A percentile compares a stretch with the other conserved stretches of the same genome.
phyloP scores from a whole-genome alignment of 768 basidiomycete genomes.

The Hericium rajendrae region DNA sequence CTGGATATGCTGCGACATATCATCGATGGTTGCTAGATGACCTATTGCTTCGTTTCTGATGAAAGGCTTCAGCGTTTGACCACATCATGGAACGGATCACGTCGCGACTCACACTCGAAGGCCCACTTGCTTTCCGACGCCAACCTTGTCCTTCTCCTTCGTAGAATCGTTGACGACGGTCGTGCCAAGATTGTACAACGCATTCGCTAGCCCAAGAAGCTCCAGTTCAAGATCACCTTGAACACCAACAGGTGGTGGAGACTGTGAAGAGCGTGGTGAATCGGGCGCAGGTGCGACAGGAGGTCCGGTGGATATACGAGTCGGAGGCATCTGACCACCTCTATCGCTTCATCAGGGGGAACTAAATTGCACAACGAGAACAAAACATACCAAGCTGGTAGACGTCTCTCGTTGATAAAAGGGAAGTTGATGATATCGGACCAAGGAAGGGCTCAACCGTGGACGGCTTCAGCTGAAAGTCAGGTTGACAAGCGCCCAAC shows the following conservation, averaged over 20 bases:
- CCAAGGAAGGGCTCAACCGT: too few species aligned
- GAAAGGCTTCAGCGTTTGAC: not conserved
- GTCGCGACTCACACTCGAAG: conserved; percentile 48
- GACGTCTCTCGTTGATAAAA: too few species aligned
- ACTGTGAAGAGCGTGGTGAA: conserved; percentile 63
- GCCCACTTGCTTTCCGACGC: conserved; percentile 65
- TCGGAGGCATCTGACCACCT: not conserved
- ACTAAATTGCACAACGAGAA: too few species aligned
- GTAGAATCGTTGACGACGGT: conserved; percentile 78
- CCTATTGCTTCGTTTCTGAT: conserved; percentile 64
- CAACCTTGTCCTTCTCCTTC: conserved; percentile 66
- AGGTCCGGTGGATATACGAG: not conserved
- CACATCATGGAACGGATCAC: not conserved
- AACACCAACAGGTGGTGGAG: conserved; percentile 54
- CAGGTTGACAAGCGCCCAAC: too few species aligned
- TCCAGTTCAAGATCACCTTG: conserved; percentile 75
- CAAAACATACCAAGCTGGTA: too few species aligned
- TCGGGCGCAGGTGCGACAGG: conserved; percentile 36
- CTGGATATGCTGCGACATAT: conserved; percentile 49
- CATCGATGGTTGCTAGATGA: conserved; percentile 58
- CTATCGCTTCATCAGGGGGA: not conserved
- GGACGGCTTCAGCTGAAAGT: too few species aligned
- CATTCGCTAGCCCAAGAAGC: conserved; percentile 65
- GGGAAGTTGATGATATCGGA: too few species aligned
- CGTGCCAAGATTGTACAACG: conserved; percentile 72